phyloP scores from a whole-genome alignment of 768 basidiomycete genomes.

The Leccinum olivaceopallidum region DNA sequence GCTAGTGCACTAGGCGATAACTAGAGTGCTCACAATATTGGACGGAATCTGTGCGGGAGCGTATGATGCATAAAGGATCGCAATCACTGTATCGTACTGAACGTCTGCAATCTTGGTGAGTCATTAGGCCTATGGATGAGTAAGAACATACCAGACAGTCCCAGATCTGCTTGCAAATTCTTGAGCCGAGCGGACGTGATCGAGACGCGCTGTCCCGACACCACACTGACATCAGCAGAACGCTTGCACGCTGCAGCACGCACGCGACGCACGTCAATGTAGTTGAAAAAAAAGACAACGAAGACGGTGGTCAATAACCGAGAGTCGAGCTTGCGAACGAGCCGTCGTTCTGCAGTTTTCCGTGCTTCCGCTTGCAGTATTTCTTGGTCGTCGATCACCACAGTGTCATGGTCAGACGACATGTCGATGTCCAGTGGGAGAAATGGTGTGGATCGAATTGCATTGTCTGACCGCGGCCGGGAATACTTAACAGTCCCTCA shows the following conservation, averaged over 20 bases:
- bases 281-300: slow-evolving; percentile 65
- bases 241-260: neutral
- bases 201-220: neutral
- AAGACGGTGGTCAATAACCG: slow-evolving; percentile 58
- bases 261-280: slow-evolving; percentile 52
- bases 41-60: neutral
- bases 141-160: neutral
- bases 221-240: neutral
- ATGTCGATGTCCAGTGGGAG: slow-evolving; percentile 6
- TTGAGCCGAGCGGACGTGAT: neutral
- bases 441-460: neutral
- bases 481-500: neutral
- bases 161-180: neutral
- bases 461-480: neutral
- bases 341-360: slow-evolving; percentile 23
- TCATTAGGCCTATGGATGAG: neutral
- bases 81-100: neutral
- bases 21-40: slow-evolving; percentile 19
- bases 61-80: neutral
- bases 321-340: slow-evolving; percentile 57
- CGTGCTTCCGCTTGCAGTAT: slow-evolving; percentile 8
- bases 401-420: slow-evolving; percentile 7
- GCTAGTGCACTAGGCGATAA: neutral
- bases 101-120: slow-evolving; percentile 34
- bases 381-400: neutral